Base-by-base conservation (phyloP, 306 rosid genomes). In the Aeschynomene evenia region DNA sequence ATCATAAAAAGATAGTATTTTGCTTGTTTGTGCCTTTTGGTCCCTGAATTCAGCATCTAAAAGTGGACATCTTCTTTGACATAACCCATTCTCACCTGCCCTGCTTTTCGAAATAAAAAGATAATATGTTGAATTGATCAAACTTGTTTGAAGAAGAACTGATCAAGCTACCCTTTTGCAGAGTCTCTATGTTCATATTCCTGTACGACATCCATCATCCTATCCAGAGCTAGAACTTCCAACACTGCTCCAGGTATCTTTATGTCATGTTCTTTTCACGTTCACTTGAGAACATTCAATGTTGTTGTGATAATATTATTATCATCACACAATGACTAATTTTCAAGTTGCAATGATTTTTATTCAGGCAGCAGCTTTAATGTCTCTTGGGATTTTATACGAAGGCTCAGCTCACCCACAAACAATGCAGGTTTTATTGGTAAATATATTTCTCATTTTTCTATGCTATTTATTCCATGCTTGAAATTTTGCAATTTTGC, bases 381-480 rank as follows among this genome's bases (percentile, higher is more conserved):
- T 93, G 96, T 88, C 98, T 24, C 63, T 87, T 68, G 98, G 98
- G 71, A 85, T 93, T 79, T 87, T 93, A 72, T 85, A 88, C 45
- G 96, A 93, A 86, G 94, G 97, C 71, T 88, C 98, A 71, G 96
- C 94, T 10, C 96, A 93, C 46, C 96, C 98, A 33, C 94, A 84
- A 62, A 86, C 98, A 65, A 86, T 93, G 96, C 96, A 88, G 80
- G 81, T 81, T 82, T 86, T 93, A 62, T 77, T 93, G 98, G 98
- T 93, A 88, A 53, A 56, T 63, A 70, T 63, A 59, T 71, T 81
- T 56, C 39, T 72, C 34, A 43, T 14, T 49, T 58, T 79, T 68
- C 54, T 87, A 34, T 69, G 5, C 46, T 81, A 33, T 68, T 59
- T 54, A 56, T 42, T 43, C 48, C 20, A 36, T 51, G 63, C 39